Base-by-base conservation (phyloP, 768 basidiomycete species). In the Leccinum boreale region DNA sequence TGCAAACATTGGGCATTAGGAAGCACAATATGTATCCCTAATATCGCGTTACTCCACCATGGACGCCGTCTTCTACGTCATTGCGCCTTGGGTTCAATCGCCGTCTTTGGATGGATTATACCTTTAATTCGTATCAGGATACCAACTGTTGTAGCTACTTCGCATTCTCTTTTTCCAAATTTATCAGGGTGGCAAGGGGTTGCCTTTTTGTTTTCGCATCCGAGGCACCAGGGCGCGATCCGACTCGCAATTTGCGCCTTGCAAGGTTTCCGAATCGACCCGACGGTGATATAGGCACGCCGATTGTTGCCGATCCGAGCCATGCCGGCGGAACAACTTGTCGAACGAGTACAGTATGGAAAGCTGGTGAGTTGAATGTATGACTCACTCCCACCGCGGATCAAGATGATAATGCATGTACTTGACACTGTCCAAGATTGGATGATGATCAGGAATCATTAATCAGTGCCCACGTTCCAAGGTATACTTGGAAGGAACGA, bases 11-110 rank as follows among this genome's bases (percentile, higher is more conserved):
- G 56, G 62, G 57, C 24, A 44, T 23, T 44, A 58, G 58, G 49
- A 51, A 62, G 44, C 42, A 50, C 28, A 5, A 39, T 65, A 66
- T 66, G 39, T 66, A 66, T 66, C 59, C 52, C 35, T 67, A 65
- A 47, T 57, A 65, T 67, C 58, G 52, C 58, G 52, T 45, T 56
- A 50, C 53, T 24, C 23, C 47, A 55, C 48, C 62, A 56, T 46
- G 55, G 55, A 64, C 62, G 29, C 44, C 52, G 28, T 17, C 36
- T 39, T n/a, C 45, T 51, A 31, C 19, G 54, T 35, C 51, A 53
- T 53, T 19, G 24, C 39, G 39, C 39, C 39, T 42, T n/a, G n/a
- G 58, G 29, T 17, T n/a, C n/a, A n/a, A n/a, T 35, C 52, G 29
- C 12, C 50, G 0, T 45, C 49, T 31, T 52, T 48, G 31, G 55